Evolutionary conservation across 1,284 basidiomycete species (phyloP).

Genomic region (Afroboletus lepidellus): DNA sequence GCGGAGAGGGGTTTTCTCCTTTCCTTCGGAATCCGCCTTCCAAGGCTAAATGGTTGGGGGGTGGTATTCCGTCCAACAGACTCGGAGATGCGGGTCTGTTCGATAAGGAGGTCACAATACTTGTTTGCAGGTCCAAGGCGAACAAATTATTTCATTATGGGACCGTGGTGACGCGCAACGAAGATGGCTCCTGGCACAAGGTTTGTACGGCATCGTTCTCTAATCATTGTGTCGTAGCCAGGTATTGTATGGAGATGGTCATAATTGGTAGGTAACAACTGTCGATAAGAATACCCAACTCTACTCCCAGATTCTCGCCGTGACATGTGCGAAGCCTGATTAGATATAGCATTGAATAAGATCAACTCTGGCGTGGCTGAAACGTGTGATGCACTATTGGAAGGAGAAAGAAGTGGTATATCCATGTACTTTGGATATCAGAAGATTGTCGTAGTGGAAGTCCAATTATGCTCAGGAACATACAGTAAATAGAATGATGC

Average conservation of each 20-base stretch:
- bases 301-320: too few species aligned
- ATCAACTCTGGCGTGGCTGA: too few species aligned
- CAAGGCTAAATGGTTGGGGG: background rate
- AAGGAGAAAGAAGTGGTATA: too few species aligned
- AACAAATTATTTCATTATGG: background rate
- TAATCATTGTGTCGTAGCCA: background rate
- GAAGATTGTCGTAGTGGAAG: too few species aligned
- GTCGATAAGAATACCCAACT: too few species aligned
- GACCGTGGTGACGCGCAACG: constrained; percentile 1
- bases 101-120: background rate
- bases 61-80: background rate
- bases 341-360: too few species aligned
- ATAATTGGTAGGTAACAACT: background rate
- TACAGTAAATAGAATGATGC: too few species aligned
- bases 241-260: background rate
- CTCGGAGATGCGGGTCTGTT: constrained; percentile 3
- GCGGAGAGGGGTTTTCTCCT: background rate
- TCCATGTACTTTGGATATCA: too few species aligned
- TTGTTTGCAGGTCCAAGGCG: constrained; percentile 4
- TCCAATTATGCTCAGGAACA: too few species aligned
- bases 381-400: too few species aligned
- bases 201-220: constrained; percentile 2
- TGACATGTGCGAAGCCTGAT: too few species aligned
- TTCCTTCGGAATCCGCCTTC: background rate
- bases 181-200: constrained; percentile 2